These are phyloP conservation scores for Triangularia verruculosa DNA, from an alignment of 2,329 filamentous ascomycete genomes.

Conservation along the genomic window DNA sequence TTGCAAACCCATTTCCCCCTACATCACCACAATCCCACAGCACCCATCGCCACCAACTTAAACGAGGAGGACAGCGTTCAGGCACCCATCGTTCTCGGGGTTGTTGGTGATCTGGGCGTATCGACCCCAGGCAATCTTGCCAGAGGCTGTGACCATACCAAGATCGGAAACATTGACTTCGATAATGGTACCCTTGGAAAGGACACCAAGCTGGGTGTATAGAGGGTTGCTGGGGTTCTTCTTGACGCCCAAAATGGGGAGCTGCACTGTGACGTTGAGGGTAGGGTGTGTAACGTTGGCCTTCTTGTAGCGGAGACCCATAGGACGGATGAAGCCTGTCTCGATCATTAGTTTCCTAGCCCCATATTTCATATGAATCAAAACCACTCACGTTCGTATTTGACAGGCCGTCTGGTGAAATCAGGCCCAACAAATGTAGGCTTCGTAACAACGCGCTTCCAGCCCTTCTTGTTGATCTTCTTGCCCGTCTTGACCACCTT, in stretches of 20 bases:
- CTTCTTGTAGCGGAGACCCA: conserved; percentile 78
- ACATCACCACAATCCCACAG: neutral
- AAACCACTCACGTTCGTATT: conserved; percentile 57
- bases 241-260: conserved; percentile 69
- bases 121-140: conserved; percentile 91
- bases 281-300: conserved; percentile 57
- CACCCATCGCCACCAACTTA: conserved; percentile 11
- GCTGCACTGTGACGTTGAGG: conserved; percentile 65
- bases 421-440: conserved; percentile 88
- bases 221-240: conserved; percentile 73
- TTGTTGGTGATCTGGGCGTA: conserved; percentile 69
- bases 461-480: conserved; percentile 80
- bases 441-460: conserved; percentile 62
- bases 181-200: conserved; percentile 74
- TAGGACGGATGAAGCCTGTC: conserved; percentile 67
- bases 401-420: conserved; percentile 85
- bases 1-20: conserved; percentile 8
- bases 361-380: neutral
- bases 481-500: conserved; percentile 83
- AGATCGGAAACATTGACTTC: conserved; percentile 94
- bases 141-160: conserved; percentile 83
- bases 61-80: conserved; percentile 33
- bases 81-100: conserved; percentile 39
- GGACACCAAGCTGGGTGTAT: conserved; percentile 82
- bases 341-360: neutral